Percentiles rank a stretch among this genome's conserved stretches.
Evolutionary conservation across 495 filamentous ascomycete genomes (phyloP).

Genomic region (Daldinia grandis): DNA sequence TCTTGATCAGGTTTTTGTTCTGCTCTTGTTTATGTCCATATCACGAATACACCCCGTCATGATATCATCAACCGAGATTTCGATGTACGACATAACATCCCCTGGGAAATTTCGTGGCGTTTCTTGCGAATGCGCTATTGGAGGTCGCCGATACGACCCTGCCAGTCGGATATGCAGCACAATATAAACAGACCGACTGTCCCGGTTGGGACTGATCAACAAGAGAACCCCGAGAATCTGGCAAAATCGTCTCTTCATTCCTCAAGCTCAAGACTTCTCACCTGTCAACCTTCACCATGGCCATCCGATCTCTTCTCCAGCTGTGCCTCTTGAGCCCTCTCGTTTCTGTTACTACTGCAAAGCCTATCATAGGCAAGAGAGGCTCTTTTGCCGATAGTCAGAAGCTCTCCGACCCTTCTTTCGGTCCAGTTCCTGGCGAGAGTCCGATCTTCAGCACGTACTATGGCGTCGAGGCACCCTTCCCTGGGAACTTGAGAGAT

Average conservation of each 20-base stretch:
- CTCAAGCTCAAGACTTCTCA: conserved; percentile 19
- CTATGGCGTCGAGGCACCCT: conserved; percentile 52
- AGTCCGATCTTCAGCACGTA: conserved; percentile 55
- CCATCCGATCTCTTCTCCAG: conserved; percentile 38
- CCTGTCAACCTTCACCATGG: conserved; percentile 22
- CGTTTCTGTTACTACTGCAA: conserved; percentile 26
- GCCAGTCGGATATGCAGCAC: conserved; percentile 25
- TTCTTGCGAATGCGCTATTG: conserved; percentile 29
- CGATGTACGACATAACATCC: conserved; percentile 17
- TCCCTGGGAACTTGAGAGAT: conserved; percentile 55
- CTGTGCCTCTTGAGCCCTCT: conserved; percentile 27
- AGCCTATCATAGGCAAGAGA: conserved; percentile 19
- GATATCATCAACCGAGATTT: conserved; percentile 40
- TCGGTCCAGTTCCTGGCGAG: conserved; percentile 55
- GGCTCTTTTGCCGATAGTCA: conserved; percentile 42
- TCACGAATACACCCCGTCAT: conserved; percentile 26
- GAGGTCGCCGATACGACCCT: conserved; percentile 13
- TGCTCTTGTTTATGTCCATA: conserved; percentile 28
- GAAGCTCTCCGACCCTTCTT: conserved; percentile 49
- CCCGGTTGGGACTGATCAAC: conserved; percentile 5
- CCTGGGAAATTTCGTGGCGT: conserved; percentile 27
- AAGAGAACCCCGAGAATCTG: not conserved
- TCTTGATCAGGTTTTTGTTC: conserved; percentile 35
- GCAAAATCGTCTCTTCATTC: conserved; percentile 11
- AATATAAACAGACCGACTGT: conserved; percentile 32